A percentile compares a stretch with the other conserved stretches of the same genome.
Conservation (phyloP, 2,329 filamentous ascomycete genomes). For the Fusarium fujikuroi region DNA sequence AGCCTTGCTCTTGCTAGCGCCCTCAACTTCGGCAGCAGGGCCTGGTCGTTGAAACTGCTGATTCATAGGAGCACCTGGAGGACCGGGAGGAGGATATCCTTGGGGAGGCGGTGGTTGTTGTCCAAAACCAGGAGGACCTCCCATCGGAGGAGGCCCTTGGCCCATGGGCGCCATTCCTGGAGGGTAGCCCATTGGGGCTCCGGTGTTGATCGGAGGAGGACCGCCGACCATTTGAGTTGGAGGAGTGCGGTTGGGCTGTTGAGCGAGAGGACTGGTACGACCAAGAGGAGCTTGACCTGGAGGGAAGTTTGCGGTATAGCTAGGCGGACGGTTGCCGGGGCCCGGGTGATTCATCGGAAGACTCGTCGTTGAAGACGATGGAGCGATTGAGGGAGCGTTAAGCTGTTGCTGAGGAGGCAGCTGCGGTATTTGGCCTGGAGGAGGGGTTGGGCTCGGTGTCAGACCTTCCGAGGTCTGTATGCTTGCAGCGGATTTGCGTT, state of each 20-base stretch:
- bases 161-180: conserved; percentile 61
- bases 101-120: conserved; percentile 50
- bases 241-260: conserved; percentile 63
- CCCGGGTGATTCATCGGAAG: conserved; percentile 72
- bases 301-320: conserved; percentile 69
- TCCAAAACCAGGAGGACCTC: conserved; percentile 52
- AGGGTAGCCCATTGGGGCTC: conserved; percentile 69
- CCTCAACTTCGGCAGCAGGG: conserved; percentile 80
- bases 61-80: conserved; percentile 53
- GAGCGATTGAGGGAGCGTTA: conserved; percentile 50
- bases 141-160: conserved; percentile 55
- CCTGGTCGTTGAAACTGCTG: conserved; percentile 58
- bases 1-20: conserved; percentile 88
- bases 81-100: conserved; percentile 58
- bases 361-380: conserved; percentile 58
- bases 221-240: conserved; percentile 71
- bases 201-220: conserved; percentile 74
- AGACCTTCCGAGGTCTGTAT: conserved; percentile 62
- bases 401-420: conserved; percentile 57
- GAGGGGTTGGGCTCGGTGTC: conserved; percentile 48
- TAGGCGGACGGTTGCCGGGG: conserved; percentile 69
- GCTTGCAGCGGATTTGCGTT: conserved; percentile 76
- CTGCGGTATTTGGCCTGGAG: conserved; percentile 63
- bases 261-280: conserved; percentile 63
- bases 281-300: conserved; percentile 60